Conservation (phyloP, 2,329 filamentous ascomycete genomes). For the Ophiostoma montium region DNA sequence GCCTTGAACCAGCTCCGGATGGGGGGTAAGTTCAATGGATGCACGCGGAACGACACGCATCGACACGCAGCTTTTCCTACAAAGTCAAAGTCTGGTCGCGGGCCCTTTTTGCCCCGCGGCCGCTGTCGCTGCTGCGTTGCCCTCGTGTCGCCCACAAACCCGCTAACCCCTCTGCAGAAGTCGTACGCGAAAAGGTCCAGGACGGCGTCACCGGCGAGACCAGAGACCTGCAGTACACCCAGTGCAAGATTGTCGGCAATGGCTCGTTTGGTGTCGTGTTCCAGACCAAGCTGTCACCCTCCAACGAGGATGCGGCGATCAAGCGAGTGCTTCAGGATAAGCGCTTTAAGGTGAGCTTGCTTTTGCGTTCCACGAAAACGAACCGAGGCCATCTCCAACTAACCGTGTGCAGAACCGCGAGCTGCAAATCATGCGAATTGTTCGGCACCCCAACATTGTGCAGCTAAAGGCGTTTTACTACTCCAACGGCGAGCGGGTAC, state of each 20-base stretch:
- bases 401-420: conserved; percentile 66
- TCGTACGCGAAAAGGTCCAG: conserved; percentile 97
- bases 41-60: background rate
- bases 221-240: conserved; percentile 92
- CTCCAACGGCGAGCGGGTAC: conserved; percentile 93
- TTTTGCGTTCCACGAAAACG: too few species aligned
- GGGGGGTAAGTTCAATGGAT: conserved; percentile 60
- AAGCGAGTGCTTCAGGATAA: conserved; percentile 98
- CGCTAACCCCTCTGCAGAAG: conserved; percentile 46
- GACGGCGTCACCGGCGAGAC: conserved; percentile 95
- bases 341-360: conserved; percentile 74
- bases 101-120: background rate
- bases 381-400: too few species aligned
- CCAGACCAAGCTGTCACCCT: conserved; percentile 96
- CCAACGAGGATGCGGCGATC: conserved; percentile 95
- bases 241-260: conserved; percentile 99
- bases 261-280: conserved; percentile 98
- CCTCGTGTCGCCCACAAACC: background rate
- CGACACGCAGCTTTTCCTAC: too few species aligned
- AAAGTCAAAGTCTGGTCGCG: too few species aligned
- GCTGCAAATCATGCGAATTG: conserved; percentile 98
- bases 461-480: conserved; percentile 99
- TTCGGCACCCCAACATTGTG: conserved; percentile 96
- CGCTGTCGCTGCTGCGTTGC: background rate
- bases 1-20: conserved; percentile 81